phyloP scores from a whole-genome alignment of 441 rosid genomes.

The Pelargonium cotyledonis region DNA sequence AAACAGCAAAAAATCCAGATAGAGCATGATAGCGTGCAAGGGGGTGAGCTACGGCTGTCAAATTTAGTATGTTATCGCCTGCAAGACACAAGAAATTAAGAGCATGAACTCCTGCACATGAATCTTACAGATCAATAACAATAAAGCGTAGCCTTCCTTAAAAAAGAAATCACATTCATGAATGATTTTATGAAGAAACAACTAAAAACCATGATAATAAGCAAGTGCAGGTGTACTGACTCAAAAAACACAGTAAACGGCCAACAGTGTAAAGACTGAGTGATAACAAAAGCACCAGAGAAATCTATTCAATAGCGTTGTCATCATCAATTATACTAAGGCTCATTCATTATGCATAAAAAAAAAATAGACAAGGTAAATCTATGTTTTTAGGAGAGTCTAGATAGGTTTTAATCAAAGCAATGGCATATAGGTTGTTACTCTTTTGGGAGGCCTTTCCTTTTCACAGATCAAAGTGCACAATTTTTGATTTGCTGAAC shows the following conservation, averaged over 20 bases:
- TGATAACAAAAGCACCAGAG: background rate
- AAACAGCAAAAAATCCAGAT: constrained; percentile 50
- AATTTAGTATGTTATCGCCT: constrained; percentile 31
- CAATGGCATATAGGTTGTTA: background rate
- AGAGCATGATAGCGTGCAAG: constrained; percentile 42
- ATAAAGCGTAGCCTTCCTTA: background rate
- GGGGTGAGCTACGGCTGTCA: constrained; percentile 19
- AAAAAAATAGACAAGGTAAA: background rate
- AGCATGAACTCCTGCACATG: background rate
- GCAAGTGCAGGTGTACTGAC: background rate
- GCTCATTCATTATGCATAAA: background rate
- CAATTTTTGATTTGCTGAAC: background rate
- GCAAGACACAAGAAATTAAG: constrained; percentile 21
- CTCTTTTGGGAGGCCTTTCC: too few relatives aligned
- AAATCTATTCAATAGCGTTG: background rate
- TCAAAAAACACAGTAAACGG: background rate
- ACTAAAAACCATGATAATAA: background rate
- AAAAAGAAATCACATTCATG: background rate
- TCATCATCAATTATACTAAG: too few relatives aligned
- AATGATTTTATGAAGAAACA: background rate
- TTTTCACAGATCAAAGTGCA: background rate
- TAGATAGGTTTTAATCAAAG: background rate
- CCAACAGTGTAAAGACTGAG: background rate
- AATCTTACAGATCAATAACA: background rate
- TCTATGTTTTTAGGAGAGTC: background rate